phyloP scores from a whole-genome alignment of 805 yeast species.

The Suhomyces vadensis region DNA sequence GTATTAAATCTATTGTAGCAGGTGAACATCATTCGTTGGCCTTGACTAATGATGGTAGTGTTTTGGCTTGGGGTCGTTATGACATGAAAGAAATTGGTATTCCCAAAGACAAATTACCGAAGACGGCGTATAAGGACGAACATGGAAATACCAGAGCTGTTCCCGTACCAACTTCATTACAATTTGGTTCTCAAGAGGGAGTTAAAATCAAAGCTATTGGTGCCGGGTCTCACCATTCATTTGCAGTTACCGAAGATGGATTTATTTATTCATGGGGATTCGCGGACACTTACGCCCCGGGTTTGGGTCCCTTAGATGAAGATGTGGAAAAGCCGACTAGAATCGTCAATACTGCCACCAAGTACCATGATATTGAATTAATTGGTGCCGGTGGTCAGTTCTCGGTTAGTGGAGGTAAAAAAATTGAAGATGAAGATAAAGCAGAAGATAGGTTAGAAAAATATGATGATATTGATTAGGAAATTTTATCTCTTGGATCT shows the following conservation, averaged over 20 bases:
- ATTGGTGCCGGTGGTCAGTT: constrained; percentile 98
- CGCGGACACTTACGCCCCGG: constrained; percentile 95
- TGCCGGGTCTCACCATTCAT: constrained; percentile 89
- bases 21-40: constrained; percentile 96
- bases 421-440: constrained; percentile 52
- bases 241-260: constrained; percentile 85
- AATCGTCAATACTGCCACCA: constrained; percentile 92
- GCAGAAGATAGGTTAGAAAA: constrained; percentile 52
- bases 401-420: constrained; percentile 82
- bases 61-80: constrained; percentile 85
- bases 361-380: constrained; percentile 63
- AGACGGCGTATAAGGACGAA: constrained; percentile 70
- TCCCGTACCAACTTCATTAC: constrained; percentile 77
- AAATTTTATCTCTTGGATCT: neutral
- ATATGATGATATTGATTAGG: constrained; percentile 52
- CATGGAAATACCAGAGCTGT: constrained; percentile 81
- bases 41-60: constrained; percentile 66
- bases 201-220: constrained; percentile 52
- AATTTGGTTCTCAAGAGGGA: constrained; percentile 27
- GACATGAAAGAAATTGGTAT: constrained; percentile 95
- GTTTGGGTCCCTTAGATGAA: constrained; percentile 87
- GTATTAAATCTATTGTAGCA: constrained; percentile 66
- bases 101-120: constrained; percentile 63
- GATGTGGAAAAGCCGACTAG: constrained; percentile 88
- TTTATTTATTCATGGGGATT: constrained; percentile 95